Evolutionary conservation across 805 yeast genomes (phyloP), one percentile per base, ranked within the genome.

Genomic region (Wickerhamomyces silvicola): DNA sequence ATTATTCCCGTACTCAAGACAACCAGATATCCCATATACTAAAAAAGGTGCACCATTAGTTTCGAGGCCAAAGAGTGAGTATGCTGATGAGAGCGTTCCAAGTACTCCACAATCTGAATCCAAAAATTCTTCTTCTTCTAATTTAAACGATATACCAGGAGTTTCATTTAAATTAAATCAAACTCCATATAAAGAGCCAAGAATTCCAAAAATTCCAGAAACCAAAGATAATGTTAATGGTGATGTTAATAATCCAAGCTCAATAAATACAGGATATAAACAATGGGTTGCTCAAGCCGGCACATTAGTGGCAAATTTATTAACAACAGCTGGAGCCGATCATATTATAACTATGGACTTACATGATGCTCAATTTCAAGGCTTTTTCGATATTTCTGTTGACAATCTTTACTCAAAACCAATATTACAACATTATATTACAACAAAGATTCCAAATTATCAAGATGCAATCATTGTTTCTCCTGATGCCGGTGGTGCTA

Each of bases 401-500:
- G 99, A 92, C 57, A 92, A 92, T 55, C 57, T 92, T 43, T 86
- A 85, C 56, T 84, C 92, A 29, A 81, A 82, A 53, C 97, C 97
- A 2, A 65, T 92, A 36, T 64, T 90, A 35, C 88, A 84, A 55
- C 82, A 84, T 44, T 92, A 87, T 59, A 87, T 92, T 38, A 67
- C 75, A 15, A 78, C 80, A 37, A 67, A 69, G 41, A 78, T 92
- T 35, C 90, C 94, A n/a, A 60, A 83, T 40, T 85, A 78, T 53
- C 74, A 74, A 43, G 81, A 87, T 24, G 82, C 90, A 25, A 95
- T 92, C 7, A 77, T 92, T 46, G 97, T 92, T 21, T 86, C 96
- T 2, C 99, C 99, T 0, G 99, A 92, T 60, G 92, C 97, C 15
- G 99, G 99, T 52, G 99, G 99, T 41, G 99, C 98, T 30, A 92